Evolutionary conservation across 2,329 filamentous ascomycete species (phyloP).

Genomic region (Claviceps africana): DNA sequence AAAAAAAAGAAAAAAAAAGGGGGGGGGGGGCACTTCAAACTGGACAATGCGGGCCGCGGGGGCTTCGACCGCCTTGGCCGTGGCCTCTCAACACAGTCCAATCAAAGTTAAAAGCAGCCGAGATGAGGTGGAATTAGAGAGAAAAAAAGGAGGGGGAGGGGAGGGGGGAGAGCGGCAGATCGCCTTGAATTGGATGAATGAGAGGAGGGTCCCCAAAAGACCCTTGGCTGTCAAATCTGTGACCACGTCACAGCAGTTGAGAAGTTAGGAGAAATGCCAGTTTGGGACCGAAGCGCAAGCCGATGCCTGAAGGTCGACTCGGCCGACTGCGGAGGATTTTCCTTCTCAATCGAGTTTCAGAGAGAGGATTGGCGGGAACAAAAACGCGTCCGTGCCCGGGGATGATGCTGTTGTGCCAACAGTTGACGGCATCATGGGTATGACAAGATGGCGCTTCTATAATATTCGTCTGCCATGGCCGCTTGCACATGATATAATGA

Average conservation of each 20-base stretch:
- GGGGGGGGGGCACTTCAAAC: neutral
- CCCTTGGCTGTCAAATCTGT: neutral
- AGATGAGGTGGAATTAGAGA: neutral
- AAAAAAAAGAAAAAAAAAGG: too few relatives aligned
- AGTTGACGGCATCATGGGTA: neutral
- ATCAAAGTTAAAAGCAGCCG: slow-evolving; percentile 3
- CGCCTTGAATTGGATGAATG: neutral
- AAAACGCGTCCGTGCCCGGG: neutral
- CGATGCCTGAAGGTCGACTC: neutral
- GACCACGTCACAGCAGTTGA: neutral
- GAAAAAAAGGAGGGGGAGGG: neutral
- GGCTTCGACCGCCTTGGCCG: neutral
- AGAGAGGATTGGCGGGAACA: neutral
- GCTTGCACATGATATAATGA: neutral
- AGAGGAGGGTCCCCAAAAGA: neutral
- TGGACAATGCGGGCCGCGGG: neutral
- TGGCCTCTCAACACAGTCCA: neutral
- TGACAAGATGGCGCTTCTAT: slow-evolving; percentile 2
- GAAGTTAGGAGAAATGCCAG: neutral
- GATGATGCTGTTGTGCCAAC: neutral
- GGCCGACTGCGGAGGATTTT: slow-evolving; percentile 1
- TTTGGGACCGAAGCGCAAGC: neutral
- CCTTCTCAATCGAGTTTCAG: neutral
- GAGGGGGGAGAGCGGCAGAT: neutral
- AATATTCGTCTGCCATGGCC: neutral